Evolutionary conservation across 176 grass and related monocot genomes (phyloP), one percentile per base, ranked within the genome.

Genomic region (Triticum turgidum): DNA sequence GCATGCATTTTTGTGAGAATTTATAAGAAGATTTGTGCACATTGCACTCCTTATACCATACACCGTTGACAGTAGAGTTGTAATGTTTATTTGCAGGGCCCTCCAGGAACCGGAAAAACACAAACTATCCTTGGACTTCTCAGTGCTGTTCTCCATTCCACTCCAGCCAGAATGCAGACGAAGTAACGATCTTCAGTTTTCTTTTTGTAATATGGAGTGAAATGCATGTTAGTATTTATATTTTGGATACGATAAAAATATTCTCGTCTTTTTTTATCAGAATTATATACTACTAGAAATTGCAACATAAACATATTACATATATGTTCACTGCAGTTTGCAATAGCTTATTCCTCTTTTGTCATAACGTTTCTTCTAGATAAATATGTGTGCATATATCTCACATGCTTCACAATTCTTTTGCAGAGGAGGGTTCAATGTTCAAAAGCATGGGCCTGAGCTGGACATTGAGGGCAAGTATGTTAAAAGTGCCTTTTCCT

Each of bases 101-200:
- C 93, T 78, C 96, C 93, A 78, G 96, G 96, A 87, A 98, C 96
- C 61, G 93, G 96, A 84, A 98, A 98, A 89, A 98, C 96, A 80
- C 96, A 98, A 88, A 98, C 96, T 82, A 98, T 98, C 59, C 91
- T 98, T 69, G 96, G 93, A 89, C 96, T 98, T 72, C 96, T 98
- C 17, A 98, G 93, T 84, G 93, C 96, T 76, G 90, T 98, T 91
- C 93, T 98, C 76, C 96, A 98, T 91, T 98, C 96, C 30, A 84
- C 91, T 84, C 96, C 91, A 80, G 82, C 89, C 88, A 98, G 90
- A 92, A 86, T 95, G 83, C 88, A 92, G 83, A 87, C 88, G 25
- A 98, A 92, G 96, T 95, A 95, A 89, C 47, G 69, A 21, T 39
- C 29, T 64, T 81, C 29, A 74, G 6, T 80, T 87, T 25, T 69